A percentile compares a stretch with the other conserved stretches of the same genome.
Evolutionary conservation across 495 filamentous ascomycete genomes (phyloP).

Genomic region (Paragyromitra xinjiangensis): DNA sequence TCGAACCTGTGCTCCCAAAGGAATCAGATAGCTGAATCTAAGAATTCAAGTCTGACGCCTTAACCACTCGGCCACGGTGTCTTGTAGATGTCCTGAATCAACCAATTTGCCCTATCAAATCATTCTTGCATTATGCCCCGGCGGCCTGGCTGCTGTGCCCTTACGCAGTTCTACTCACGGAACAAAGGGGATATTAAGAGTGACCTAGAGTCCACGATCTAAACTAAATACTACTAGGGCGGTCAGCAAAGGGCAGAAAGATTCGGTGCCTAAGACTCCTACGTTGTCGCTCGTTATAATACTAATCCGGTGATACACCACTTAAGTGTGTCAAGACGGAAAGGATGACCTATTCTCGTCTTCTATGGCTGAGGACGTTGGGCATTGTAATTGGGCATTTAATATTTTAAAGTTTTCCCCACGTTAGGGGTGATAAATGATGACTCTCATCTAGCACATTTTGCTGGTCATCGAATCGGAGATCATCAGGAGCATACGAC

Average conservation of each 20-base stretch:
- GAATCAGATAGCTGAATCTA: slow-evolving; percentile 40
- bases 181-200: too few relatives aligned
- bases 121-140: too few relatives aligned
- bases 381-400: background rate
- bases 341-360: background rate
- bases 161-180: too few relatives aligned
- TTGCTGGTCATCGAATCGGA: background rate
- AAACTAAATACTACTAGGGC: too few relatives aligned
- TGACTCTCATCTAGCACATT: background rate
- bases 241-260: too few relatives aligned
- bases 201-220: too few relatives aligned
- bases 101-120: background rate
- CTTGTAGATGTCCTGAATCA: slow-evolving; percentile 10
- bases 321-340: background rate
- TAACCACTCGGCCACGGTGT: slow-evolving; percentile 34
- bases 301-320: background rate
- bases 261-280: background rate
- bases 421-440: slow-evolving; percentile 1
- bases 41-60: slow-evolving; percentile 45
- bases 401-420: background rate
- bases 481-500: background rate
- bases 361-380: background rate
- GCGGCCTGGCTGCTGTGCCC: too few relatives aligned
- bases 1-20: slow-evolving; percentile 44
- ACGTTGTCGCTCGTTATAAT: background rate